phyloP scores from a whole-genome alignment of 768 basidiomycete genomes.

The Pulveroboletus sp. region DNA sequence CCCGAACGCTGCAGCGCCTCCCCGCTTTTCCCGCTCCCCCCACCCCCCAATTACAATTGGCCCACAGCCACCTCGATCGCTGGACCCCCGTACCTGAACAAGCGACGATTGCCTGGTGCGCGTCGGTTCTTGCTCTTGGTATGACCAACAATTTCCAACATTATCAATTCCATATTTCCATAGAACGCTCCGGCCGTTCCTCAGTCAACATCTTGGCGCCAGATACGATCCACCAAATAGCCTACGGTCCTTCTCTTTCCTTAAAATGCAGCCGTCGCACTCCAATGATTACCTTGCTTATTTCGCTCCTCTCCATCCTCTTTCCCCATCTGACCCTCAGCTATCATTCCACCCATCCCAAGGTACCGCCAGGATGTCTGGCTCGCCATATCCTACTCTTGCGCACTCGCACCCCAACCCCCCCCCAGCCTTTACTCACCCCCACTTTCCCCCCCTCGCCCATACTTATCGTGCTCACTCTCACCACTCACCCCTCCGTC shows the following conservation, averaged over 20 bases:
- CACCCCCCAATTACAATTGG: conserved; percentile 23
- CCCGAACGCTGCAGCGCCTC: conserved; percentile 13
- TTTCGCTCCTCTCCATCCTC: conserved; percentile 20
- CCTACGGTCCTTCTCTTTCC: conserved; percentile 15
- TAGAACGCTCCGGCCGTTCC: conserved; percentile 30
- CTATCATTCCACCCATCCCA: conserved; percentile 5
- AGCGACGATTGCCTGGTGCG: conserved; percentile 20
- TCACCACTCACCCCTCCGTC: conserved; percentile 14
- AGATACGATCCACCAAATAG: conserved; percentile 18
- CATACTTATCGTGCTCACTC: conserved; percentile 14
- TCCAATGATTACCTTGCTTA: conserved; percentile 17
- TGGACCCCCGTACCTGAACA: conserved; percentile 7
- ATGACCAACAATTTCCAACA: conserved; percentile 35
- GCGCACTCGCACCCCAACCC: conserved; percentile 19
- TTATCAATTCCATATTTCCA: conserved; percentile 31
- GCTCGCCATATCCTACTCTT: conserved; percentile 18
- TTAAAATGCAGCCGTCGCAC: conserved; percentile 28
- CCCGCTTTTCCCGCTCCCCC: conserved; percentile 13
- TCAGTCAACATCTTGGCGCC: conserved; percentile 19
- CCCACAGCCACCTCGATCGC: conserved; percentile 33
- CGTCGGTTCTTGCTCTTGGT: conserved; percentile 28
- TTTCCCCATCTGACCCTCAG: conserved; percentile 6
- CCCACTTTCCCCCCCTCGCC: conserved; percentile 21
- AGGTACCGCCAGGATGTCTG: conserved; percentile 21
- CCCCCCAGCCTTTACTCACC: conserved; percentile 10